A percentile compares a stretch with the other conserved stretches of the same genome.
These are phyloP conservation scores for Amauroascus verrucosus DNA, from an alignment of 2,329 filamentous ascomycete genomes.

Conservation along the genomic window DNA sequence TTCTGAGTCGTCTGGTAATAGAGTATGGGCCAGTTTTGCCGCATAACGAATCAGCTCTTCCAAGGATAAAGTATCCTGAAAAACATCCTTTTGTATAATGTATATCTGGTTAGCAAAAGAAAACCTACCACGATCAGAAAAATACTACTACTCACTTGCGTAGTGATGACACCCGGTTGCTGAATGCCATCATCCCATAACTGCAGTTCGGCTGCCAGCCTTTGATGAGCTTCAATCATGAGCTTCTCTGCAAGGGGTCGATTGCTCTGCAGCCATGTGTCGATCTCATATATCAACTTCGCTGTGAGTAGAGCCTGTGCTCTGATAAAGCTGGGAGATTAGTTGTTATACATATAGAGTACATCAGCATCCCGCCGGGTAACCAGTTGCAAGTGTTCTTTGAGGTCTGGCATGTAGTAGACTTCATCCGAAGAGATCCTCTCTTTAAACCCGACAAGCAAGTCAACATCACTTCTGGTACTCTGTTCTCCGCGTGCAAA, in stretches of 20 bases:
- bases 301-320: not conserved
- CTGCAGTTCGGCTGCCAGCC: not conserved
- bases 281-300: not conserved
- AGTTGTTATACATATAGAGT: not conserved
- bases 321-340: not conserved
- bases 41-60: not conserved
- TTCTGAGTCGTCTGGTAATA: not conserved
- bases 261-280: not conserved
- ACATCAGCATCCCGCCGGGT: not conserved
- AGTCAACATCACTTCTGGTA: not conserved
- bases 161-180: not conserved
- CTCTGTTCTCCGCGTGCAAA: not conserved
- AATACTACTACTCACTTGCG: not conserved
- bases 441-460: slow-evolving; percentile 3
- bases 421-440: not conserved
- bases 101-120: not conserved
- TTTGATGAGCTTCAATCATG: not conserved
- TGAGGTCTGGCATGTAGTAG: not conserved
- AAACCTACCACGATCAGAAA: not conserved
- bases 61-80: not conserved
- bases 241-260: not conserved
- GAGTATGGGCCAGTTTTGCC: not conserved
- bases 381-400: not conserved
- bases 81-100: not conserved
- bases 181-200: not conserved